Evolutionary conservation across 164 flowering plant species (phyloP).

Genomic region (Nymphaea colorata): DNA sequence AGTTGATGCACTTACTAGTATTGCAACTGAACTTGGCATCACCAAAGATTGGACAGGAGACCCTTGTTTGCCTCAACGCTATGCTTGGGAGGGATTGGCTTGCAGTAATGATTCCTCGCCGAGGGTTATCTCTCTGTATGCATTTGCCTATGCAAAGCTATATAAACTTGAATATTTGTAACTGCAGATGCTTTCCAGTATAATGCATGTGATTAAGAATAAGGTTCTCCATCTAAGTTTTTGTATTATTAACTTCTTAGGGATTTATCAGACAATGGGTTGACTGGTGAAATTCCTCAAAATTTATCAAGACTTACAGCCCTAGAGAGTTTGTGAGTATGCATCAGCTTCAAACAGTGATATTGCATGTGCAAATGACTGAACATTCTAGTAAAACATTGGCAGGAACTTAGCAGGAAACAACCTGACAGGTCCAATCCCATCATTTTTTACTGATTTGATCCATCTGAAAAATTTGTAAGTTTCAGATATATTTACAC

Average conservation of each 20-base stretch:
- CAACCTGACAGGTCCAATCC: constrained; percentile 20
- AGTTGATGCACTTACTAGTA: constrained; percentile 26
- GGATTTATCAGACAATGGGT: constrained; percentile 27
- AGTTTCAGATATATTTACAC: constrained; percentile 2
- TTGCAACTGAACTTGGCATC: constrained; percentile 17
- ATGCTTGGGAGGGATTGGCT: constrained; percentile 27
- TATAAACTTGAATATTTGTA: not conserved
- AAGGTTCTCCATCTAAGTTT: too few relatives aligned
- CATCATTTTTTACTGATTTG: constrained; percentile 20
- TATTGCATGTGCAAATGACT: not conserved
- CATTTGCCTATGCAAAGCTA: not conserved
- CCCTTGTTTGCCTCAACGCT: constrained; percentile 32
- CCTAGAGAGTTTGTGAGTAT: constrained; percentile 28
- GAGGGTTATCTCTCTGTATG: constrained; percentile 28
- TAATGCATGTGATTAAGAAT: too few relatives aligned
- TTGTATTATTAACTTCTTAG: constrained; percentile 8
- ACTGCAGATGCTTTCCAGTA: too few relatives aligned
- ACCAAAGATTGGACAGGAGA: constrained; percentile 41
- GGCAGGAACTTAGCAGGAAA: constrained; percentile 20
- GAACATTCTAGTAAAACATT: not conserved
- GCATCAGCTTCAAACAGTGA: not conserved
- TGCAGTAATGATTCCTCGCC: constrained; percentile 17
- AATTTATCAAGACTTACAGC: constrained; percentile 15
- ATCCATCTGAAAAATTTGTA: constrained; percentile 18
- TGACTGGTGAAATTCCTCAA: constrained; percentile 21